Evolutionary conservation across 2,329 filamentous ascomycete species (phyloP).

Genomic region (Ceratocystiopsis sp.): DNA sequence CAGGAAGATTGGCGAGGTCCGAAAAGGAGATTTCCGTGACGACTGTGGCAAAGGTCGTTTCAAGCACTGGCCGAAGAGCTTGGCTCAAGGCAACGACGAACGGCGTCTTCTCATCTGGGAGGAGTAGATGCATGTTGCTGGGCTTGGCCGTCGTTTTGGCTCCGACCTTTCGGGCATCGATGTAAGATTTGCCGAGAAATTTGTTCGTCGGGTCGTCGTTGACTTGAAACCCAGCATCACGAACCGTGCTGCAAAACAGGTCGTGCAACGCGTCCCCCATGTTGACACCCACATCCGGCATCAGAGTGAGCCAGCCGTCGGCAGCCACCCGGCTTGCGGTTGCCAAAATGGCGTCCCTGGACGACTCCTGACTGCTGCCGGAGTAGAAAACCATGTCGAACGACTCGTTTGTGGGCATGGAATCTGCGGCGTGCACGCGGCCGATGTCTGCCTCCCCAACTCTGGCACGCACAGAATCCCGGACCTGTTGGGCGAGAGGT

Average conservation of each 20-base stretch:
- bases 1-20: not conserved
- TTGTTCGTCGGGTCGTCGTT: not conserved
- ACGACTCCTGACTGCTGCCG: not conserved
- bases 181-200: not conserved
- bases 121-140: not conserved
- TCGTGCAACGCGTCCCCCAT: too few relatives aligned
- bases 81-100: not conserved
- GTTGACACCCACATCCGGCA: slow-evolving; percentile 1
- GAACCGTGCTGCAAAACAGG: not conserved
- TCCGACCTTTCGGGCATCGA: slow-evolving; percentile 1
- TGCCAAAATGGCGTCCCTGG: too few relatives aligned
- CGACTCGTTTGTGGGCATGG: not conserved
- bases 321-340: not conserved
- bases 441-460: not conserved
- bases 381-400: slow-evolving; percentile 4
- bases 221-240: slow-evolving; percentile 1
- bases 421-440: not conserved
- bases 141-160: too few relatives aligned
- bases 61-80: not conserved
- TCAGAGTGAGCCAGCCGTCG: slow-evolving; percentile 5
- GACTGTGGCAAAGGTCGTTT: not conserved
- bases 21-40: not conserved
- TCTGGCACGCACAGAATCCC: not conserved
- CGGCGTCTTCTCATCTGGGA: slow-evolving; percentile 2
- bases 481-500: not conserved